Conservation (phyloP, 331 rosid species). For the Acacia concinna region DNA sequence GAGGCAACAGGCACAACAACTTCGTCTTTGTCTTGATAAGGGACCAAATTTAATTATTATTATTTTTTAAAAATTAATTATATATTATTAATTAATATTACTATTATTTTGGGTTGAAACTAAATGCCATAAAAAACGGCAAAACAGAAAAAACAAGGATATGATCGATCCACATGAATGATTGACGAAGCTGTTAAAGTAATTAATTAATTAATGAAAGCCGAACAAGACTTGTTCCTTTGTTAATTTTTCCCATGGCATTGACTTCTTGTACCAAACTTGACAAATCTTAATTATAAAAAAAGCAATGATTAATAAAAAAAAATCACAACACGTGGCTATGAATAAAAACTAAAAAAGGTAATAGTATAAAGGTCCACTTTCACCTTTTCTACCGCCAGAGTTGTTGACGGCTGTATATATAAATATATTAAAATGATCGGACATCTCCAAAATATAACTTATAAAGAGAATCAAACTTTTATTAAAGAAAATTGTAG, state of each 20-base stretch:
- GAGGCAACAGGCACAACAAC: not conserved
- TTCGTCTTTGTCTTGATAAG: not conserved
- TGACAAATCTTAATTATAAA: not conserved
- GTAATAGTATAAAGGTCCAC: too few species aligned
- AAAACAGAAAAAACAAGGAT: not conserved
- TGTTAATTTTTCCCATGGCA: not conserved
- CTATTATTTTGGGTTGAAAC: not conserved
- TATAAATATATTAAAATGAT: not conserved
- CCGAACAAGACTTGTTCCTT: not conserved
- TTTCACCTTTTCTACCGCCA: not conserved
- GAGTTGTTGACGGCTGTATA: not conserved
- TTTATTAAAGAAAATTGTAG: too few species aligned
- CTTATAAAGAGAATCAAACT: too few species aligned
- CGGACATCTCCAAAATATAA: too few species aligned
- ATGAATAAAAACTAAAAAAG: too few species aligned
- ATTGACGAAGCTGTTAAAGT: not conserved
- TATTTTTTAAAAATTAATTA: not conserved
- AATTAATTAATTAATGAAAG: too few species aligned
- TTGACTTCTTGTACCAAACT: not conserved
- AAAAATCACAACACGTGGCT: not conserved
- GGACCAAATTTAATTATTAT: not conserved
- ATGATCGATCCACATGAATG: not conserved
- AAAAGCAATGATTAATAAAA: not conserved
- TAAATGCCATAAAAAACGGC: not conserved
- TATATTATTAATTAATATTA: not conserved